A percentile compares a stretch with the other conserved stretches of the same genome.
Evolutionary conservation across 1,284 basidiomycete species (phyloP).

Genomic region (Leccinum solheimii): DNA sequence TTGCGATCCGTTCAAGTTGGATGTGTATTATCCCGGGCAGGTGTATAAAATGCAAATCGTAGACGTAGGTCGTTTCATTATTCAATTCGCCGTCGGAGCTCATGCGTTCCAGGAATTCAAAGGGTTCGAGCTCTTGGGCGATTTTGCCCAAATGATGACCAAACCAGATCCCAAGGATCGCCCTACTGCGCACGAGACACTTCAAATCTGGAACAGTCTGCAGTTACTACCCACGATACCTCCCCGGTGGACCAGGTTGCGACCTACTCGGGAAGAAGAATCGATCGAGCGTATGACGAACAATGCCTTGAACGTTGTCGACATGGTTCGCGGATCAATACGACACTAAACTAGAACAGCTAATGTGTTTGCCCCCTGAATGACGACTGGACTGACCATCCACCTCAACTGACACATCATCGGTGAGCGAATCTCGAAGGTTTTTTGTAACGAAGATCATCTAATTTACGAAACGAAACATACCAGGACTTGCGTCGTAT

Average conservation of each 20-base stretch:
- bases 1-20: conserved; percentile 24
- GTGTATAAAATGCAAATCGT: conserved; percentile 17
- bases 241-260: conserved; percentile 11
- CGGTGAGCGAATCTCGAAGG: neutral
- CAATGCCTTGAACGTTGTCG: conserved; percentile 13
- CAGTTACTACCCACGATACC: neutral
- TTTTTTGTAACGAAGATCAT: neutral
- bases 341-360: neutral
- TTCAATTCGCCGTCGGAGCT: neutral
- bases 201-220: conserved; percentile 13
- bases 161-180: conserved; percentile 14
- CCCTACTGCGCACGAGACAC: conserved; percentile 1
- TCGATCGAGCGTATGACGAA: conserved; percentile 12
- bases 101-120: conserved; percentile 1
- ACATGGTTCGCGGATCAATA: conserved; percentile 11
- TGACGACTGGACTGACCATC: neutral
- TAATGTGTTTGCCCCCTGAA: neutral
- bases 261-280: conserved; percentile 9
- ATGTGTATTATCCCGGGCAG: conserved; percentile 19
- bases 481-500: neutral
- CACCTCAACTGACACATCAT: neutral
- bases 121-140: neutral
- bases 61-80: conserved; percentile 6
- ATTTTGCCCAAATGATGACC: conserved; percentile 14
- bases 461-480: neutral